A percentile compares a stretch with the other conserved stretches of the same genome.
Evolutionary conservation across 2,329 filamentous ascomycete genomes (phyloP).

Genomic region (Pseudocercospora eumusae): DNA sequence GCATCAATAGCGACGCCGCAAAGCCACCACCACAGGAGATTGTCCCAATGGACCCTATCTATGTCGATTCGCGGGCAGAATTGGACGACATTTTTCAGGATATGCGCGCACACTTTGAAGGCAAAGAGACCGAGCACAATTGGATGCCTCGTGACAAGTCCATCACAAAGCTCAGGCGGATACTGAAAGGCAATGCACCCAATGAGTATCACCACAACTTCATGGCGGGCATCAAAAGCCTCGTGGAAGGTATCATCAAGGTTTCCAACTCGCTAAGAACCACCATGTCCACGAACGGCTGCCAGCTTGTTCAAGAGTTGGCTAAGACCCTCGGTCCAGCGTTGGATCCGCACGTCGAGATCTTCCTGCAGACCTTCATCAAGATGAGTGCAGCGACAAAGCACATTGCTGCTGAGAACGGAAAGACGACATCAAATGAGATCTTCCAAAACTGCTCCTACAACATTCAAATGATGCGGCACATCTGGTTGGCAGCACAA

Average conservation of each 20-base stretch:
- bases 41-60: conserved; percentile 74
- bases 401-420: conserved; percentile 84
- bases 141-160: conserved; percentile 86
- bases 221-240: conserved; percentile 66
- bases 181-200: conserved; percentile 81
- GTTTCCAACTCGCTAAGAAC: conserved; percentile 80
- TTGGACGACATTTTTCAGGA: conserved; percentile 83
- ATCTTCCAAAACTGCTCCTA: conserved; percentile 81
- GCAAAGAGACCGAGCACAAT: conserved; percentile 85
- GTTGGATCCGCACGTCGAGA: conserved; percentile 85
- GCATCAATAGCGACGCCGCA: conserved; percentile 50
- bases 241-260: conserved; percentile 88
- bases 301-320: conserved; percentile 79
- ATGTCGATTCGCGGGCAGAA: conserved; percentile 80
- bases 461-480: conserved; percentile 77
- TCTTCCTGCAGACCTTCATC: conserved; percentile 83
- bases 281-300: conserved; percentile 85
- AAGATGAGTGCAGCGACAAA: conserved; percentile 89
- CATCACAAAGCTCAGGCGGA: conserved; percentile 70
- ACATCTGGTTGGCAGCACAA: conserved; percentile 76
- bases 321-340: conserved; percentile 73
- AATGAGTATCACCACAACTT: conserved; percentile 74
- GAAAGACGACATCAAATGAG: conserved; percentile 75
- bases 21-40: conserved; percentile 63
- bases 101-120: conserved; percentile 81